Evolutionary conservation across 495 filamentous ascomycete genomes (phyloP).

Genomic region (Cryomyces minteri): DNA sequence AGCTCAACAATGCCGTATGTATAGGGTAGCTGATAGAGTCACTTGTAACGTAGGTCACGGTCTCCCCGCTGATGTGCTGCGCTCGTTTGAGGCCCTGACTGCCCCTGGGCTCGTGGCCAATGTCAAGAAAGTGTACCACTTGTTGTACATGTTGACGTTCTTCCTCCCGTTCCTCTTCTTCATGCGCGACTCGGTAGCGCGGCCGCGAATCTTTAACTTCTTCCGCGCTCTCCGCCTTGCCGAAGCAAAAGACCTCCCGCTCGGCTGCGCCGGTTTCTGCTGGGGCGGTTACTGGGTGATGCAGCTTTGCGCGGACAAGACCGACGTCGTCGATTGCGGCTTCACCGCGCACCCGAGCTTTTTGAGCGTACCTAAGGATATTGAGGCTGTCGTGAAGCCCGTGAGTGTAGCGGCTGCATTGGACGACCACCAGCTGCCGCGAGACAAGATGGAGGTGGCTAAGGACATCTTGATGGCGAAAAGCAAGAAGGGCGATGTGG

Average conservation of each 20-base stretch:
- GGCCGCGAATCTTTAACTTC: constrained; percentile 10
- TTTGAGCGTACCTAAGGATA: constrained; percentile 33
- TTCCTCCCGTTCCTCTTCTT: constrained; percentile 7
- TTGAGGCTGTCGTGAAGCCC: constrained; percentile 31
- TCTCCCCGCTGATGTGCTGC: constrained; percentile 5
- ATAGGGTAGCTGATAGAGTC: too few species aligned
- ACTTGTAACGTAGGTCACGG: constrained; percentile 1
- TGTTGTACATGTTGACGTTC: constrained; percentile 5
- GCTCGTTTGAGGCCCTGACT: constrained; percentile 9
- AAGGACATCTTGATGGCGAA: constrained; percentile 25
- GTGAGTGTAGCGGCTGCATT: constrained; percentile 37
- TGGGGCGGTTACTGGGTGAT: constrained; percentile 14
- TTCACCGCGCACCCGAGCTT: constrained; percentile 37
- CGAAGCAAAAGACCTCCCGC: constrained; percentile 9
- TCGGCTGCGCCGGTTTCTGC: constrained; percentile 18
- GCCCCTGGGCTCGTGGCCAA: constrained; percentile 7
- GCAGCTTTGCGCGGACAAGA: constrained; percentile 9
- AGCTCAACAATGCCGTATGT: too few species aligned
- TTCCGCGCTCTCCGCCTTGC: constrained; percentile 8
- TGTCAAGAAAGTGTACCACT: constrained; percentile 9
- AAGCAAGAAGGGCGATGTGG: constrained; percentile 16
- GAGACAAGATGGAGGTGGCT: constrained; percentile 22
- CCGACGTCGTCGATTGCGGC: constrained; percentile 24
- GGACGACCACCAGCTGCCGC: constrained; percentile 26
- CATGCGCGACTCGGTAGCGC: background rate